A percentile compares a stretch with the other conserved stretches of the same genome.
Conservation (phyloP, 495 filamentous ascomycete species). For the Hypoxylon crocopeplum region DNA sequence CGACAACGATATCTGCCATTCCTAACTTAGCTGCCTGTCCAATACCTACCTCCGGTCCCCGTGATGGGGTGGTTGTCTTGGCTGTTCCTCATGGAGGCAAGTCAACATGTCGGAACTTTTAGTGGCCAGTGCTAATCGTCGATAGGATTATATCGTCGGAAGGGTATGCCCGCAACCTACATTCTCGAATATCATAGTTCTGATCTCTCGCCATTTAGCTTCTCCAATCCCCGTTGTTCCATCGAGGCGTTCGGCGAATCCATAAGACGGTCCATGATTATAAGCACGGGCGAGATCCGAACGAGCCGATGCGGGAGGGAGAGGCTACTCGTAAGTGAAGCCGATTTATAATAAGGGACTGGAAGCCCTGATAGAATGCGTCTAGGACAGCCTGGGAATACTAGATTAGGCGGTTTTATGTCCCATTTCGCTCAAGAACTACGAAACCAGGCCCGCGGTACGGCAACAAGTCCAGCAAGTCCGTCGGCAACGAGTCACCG, state of each 20-base stretch:
- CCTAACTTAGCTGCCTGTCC: background rate
- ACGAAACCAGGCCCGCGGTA: constrained; percentile 46
- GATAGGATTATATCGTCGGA: constrained; percentile 41
- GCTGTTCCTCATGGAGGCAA: constrained; percentile 31
- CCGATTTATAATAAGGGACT: background rate
- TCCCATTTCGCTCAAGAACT: constrained; percentile 48
- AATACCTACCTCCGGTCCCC: too few relatives aligned
- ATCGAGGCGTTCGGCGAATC: constrained; percentile 49
- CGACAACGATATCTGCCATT: background rate
- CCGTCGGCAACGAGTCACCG: constrained; percentile 28
- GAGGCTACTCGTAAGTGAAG: constrained; percentile 48
- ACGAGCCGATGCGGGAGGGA: constrained; percentile 49
- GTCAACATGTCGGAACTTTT: background rate
- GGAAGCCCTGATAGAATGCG: background rate
- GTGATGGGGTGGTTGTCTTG: constrained; percentile 29
- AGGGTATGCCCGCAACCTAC: constrained; percentile 25
- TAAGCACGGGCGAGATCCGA: constrained; percentile 49
- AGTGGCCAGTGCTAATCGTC: constrained; percentile 2
- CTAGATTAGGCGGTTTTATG: constrained; percentile 34
- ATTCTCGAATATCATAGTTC: background rate
- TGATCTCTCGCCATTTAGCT: constrained; percentile 34
- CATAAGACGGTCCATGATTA: constrained; percentile 48
- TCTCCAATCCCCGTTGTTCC: constrained; percentile 47
- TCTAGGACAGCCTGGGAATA: constrained; percentile 6
- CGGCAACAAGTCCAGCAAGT: too few relatives aligned